Evolutionary conservation across 192 early-diverging fungal genomes (phyloP), one percentile per base, ranked within the genome.

Genomic region (Linnemannia schmuckeri): DNA sequence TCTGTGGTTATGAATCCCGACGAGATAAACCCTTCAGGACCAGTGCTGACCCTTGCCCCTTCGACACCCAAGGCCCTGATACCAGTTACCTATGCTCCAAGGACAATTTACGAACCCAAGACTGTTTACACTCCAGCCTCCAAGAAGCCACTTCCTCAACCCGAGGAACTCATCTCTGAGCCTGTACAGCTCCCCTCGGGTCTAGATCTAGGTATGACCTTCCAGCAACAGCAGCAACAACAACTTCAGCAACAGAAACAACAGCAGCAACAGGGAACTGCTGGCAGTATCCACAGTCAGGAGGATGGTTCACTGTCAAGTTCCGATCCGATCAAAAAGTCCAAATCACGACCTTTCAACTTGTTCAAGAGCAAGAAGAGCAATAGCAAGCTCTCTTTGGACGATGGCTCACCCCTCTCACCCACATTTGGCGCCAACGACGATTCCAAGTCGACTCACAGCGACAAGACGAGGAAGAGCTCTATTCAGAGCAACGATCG

Each of bases 301-400:
- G 61, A 66, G 10, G 61, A 66, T 66, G 61, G 61, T 66, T 66
- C 61, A 13, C 6, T 18, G 57, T 35, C 10, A 37, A 41, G 40
- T 7, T 57, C 52, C 44, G 73, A 38, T 24, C 49, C 75, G 0
- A 12, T 57, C 27, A 80, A 86, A 37, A 86, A 86, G 52, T 55
- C 74, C n/a, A 80, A 80, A 61, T 71, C n/a, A 6, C 78, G 70
- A 22, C 75, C 78, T 8, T 86, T 80, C 75, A 76, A 76, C 37
- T 10, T 86, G 47, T 86, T 86, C 83, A 86, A 86, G 57, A 73
- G 74, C 55, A 80, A 86, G 37, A 77, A 80, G 49, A 69, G 18
- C 63, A 79, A 38, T 4, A 77, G 69, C 74, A 85, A 85, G 24
- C 20, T 46, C 0, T 68, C 55, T 1, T 20, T 78, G 18, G 78